phyloP scores from a whole-genome alignment of 1,284 basidiomycete genomes.

The Irpex lacteus region DNA sequence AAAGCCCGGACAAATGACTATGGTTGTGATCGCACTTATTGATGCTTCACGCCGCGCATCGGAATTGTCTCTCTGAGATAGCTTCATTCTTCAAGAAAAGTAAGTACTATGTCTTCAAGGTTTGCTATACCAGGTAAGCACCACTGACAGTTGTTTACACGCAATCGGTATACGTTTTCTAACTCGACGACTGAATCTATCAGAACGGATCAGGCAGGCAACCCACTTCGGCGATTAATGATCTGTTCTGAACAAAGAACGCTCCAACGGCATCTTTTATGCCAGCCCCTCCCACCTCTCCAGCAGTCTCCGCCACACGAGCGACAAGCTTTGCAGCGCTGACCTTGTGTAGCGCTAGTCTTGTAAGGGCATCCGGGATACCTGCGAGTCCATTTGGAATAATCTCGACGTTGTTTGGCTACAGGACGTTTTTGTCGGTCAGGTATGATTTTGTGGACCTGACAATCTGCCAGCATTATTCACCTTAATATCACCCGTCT shows the following conservation, averaged over 20 bases:
- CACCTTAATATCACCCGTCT: conserved; percentile 12
- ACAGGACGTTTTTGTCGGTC: background rate
- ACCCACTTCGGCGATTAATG: background rate
- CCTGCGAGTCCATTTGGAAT: conserved; percentile 28
- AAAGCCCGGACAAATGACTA: too few relatives aligned
- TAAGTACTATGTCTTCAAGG: too few relatives aligned
- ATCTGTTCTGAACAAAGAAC: background rate
- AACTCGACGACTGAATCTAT: background rate
- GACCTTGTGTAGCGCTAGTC: conserved; percentile 21
- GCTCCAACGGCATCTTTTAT: background rate
- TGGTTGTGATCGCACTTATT: too few relatives aligned
- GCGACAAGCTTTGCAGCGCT: conserved; percentile 29
- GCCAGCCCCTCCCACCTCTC: background rate
- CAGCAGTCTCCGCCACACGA: conserved; percentile 26
- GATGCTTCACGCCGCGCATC: too few relatives aligned
- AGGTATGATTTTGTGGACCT: background rate
- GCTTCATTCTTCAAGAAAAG: too few relatives aligned
- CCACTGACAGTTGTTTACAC: too few relatives aligned
- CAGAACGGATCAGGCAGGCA: background rate
- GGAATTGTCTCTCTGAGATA: too few relatives aligned
- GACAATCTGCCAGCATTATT: background rate
- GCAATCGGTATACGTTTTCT: too few relatives aligned
- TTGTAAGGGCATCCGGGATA: conserved; percentile 24
- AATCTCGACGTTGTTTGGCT: conserved; percentile 23
- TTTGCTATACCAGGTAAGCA: too few relatives aligned